phyloP scores from a whole-genome alignment of 1,139 yeast genomes.

The Nakaseomyces nivariensis region DNA sequence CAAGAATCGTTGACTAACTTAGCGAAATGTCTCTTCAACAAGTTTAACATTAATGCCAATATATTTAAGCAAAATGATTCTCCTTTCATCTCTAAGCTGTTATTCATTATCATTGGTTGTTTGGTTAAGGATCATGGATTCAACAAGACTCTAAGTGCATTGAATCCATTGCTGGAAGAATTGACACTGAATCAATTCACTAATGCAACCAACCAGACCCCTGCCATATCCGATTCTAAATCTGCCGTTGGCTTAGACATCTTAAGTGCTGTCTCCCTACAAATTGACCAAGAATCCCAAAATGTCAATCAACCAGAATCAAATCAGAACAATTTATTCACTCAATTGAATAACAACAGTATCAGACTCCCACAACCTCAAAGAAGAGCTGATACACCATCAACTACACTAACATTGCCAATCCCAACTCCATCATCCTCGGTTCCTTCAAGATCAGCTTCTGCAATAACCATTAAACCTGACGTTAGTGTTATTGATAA shows the following conservation, averaged over 20 bases:
- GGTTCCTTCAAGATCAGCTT: conserved; percentile 6
- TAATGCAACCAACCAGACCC: background rate
- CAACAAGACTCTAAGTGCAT: conserved; percentile 49
- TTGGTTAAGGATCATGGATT: conserved; percentile 75
- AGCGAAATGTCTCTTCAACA: background rate
- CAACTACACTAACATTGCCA: background rate
- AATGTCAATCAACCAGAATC: conserved; percentile 2
- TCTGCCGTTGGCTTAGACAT: conserved; percentile 18
- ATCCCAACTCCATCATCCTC: conserved; percentile 4
- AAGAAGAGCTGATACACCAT: background rate
- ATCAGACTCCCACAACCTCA: background rate
- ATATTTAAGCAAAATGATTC: conserved; percentile 1
- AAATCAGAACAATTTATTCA: background rate
- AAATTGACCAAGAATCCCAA: conserved; percentile 10
- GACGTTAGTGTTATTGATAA: conserved; percentile 15
- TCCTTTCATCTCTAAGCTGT: conserved; percentile 9
- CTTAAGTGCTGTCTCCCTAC: conserved; percentile 20
- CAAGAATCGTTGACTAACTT: conserved; percentile 1
- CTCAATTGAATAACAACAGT: background rate
- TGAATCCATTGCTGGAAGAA: conserved; percentile 59
- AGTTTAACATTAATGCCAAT: conserved; percentile 1
- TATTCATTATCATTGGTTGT: conserved; percentile 56
- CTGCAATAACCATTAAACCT: background rate
- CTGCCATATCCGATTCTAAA: background rate
- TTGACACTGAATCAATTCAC: conserved; percentile 48